phyloP scores from a whole-genome alignment of 306 rosid species.

The Quercus cerris region DNA sequence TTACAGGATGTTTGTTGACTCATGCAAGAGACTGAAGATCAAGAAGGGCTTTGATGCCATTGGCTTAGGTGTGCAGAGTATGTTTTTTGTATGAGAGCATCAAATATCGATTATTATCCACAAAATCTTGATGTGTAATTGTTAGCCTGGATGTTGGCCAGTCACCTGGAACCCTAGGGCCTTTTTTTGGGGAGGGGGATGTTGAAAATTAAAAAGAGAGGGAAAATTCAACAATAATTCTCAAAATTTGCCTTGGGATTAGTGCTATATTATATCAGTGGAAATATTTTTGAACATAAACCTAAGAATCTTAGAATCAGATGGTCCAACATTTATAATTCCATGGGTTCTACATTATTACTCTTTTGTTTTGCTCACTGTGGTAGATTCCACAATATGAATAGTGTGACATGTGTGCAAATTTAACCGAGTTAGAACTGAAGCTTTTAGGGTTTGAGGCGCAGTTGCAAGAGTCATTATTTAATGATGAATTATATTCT shows the following conservation, averaged over 20 bases:
- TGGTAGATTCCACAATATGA: neutral
- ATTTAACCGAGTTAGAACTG: neutral
- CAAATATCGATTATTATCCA: neutral
- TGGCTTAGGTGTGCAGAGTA: conserved; percentile 65
- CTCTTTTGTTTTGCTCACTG: neutral
- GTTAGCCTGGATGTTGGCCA: neutral
- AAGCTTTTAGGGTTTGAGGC: neutral
- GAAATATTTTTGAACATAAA: neutral
- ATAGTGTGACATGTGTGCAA: neutral
- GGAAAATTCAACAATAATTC: too few relatives aligned
- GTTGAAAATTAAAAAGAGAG: too few relatives aligned
- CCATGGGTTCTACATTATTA: neutral
- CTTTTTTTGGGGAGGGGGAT: neutral
- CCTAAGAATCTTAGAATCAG: neutral
- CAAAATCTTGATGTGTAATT: neutral
- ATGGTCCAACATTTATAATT: neutral
- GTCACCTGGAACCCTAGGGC: neutral
- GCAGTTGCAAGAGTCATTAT: neutral
- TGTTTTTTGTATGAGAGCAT: neutral
- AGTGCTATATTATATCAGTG: neutral
- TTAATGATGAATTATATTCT: neutral
- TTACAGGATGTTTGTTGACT: conserved; percentile 79
- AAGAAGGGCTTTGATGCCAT: conserved; percentile 97
- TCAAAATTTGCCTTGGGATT: neutral
- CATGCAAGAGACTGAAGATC: conserved; percentile 92